Percentiles rank a stretch among this genome's conserved stretches.
Conservation (phyloP, 1,284 basidiomycete genomes). For the Ustilago cynodontis region DNA sequence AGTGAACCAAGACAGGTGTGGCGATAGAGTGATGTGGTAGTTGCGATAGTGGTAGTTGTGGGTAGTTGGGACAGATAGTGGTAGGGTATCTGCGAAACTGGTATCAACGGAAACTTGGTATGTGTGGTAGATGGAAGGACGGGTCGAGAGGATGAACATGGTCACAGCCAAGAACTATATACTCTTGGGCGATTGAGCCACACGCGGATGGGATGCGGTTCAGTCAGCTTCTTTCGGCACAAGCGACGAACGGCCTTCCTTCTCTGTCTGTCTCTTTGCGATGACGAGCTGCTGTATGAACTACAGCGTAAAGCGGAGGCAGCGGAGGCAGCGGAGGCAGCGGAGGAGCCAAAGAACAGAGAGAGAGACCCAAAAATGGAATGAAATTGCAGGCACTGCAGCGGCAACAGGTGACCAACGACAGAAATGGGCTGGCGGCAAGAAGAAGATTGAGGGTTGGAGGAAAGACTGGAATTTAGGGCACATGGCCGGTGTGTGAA, state of each 20-base stretch:
- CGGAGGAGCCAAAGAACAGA: no score
- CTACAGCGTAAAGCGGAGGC: no score
- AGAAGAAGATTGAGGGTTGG: background rate
- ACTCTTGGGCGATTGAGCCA: conserved; percentile 4
- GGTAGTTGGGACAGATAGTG: conserved; percentile 37
- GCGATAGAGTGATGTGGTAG: conserved; percentile 16
- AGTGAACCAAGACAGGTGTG: conserved; percentile 54
- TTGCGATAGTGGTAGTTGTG: background rate
- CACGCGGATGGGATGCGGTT: conserved; percentile 5
- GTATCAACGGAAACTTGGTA: conserved; percentile 38
- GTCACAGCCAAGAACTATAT: conserved; percentile 24
- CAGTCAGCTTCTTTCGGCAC: conserved; percentile 5
- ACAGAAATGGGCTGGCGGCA: background rate
- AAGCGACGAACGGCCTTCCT: background rate
- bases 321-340: no score
- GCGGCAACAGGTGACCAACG: background rate
- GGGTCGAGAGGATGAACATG: background rate
- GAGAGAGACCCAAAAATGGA: no score
- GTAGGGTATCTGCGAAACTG: conserved; percentile 37
- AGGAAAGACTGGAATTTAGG: background rate
- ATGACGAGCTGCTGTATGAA: no score
- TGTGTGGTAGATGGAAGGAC: conserved; percentile 19
- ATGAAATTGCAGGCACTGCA: no score
- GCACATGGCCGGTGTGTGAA: conserved; percentile 3
- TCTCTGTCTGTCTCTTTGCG: no score